phyloP scores from a whole-genome alignment of 2,329 filamentous ascomycete genomes.

The Botrytis paeoniae region DNA sequence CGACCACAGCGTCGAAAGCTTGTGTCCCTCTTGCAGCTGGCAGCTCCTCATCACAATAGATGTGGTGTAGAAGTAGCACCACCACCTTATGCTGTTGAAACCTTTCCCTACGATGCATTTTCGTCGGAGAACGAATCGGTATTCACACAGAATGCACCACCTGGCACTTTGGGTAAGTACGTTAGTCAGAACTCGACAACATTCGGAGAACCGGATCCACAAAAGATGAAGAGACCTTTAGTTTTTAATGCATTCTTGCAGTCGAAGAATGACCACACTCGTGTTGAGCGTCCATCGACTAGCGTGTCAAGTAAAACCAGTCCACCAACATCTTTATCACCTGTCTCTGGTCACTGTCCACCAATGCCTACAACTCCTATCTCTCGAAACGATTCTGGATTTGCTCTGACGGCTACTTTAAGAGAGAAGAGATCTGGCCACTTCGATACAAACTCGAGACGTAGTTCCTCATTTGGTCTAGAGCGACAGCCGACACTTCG shows the following conservation, averaged over 20 bases:
- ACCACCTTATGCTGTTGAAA: constrained; percentile 88
- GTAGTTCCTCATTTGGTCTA: constrained; percentile 89
- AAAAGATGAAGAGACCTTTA: constrained; percentile 52
- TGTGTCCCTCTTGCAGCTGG: constrained; percentile 79
- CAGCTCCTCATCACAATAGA: constrained; percentile 83
- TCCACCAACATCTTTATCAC: constrained; percentile 66
- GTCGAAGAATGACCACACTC: constrained; percentile 63
- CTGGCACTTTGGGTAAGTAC: constrained; percentile 77
- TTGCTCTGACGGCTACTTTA: constrained; percentile 78
- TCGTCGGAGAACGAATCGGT: constrained; percentile 80
- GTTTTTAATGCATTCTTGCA: constrained; percentile 91
- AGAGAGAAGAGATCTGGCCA: constrained; percentile 93
- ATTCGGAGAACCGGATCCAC: constrained; percentile 63
- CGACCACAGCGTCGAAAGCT: constrained; percentile 89
- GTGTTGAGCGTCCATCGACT: constrained; percentile 74
- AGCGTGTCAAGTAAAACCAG: constrained; percentile 62
- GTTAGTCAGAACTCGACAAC: constrained; percentile 85
- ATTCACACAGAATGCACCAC: constrained; percentile 68
- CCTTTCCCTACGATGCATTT: constrained; percentile 86
- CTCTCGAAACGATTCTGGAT: constrained; percentile 90
- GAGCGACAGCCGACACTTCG: constrained; percentile 67
- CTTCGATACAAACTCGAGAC: constrained; percentile 71
- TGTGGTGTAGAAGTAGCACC: constrained; percentile 86
- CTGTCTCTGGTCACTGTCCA: constrained; percentile 74
- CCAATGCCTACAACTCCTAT: constrained; percentile 71